Evolutionary conservation across 2,329 filamentous ascomycete species (phyloP).

Genomic region (Neoarthrinium moseri): DNA sequence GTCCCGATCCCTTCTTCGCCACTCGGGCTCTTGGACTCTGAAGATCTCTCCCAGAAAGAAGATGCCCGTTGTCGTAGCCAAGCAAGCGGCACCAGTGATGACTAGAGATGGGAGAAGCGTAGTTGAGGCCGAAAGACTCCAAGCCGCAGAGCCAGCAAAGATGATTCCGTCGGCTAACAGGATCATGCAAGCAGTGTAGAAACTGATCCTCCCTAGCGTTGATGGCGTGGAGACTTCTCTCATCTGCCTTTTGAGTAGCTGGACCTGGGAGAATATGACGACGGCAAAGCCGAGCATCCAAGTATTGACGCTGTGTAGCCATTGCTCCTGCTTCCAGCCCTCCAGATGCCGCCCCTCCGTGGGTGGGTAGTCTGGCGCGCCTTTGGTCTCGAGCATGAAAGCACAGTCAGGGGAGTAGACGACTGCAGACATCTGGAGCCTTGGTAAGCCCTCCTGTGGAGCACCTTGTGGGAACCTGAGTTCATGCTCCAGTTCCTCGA

Average conservation of each 20-base stretch:
- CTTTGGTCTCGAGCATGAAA: slow-evolving; percentile 65
- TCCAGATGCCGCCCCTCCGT: slow-evolving; percentile 54
- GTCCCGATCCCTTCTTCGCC: slow-evolving; percentile 39
- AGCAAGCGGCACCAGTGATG: slow-evolving; percentile 50
- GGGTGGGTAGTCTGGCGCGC: slow-evolving; percentile 54
- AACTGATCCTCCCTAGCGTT: slow-evolving; percentile 64
- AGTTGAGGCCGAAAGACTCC: slow-evolving; percentile 53
- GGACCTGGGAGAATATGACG: slow-evolving; percentile 60
- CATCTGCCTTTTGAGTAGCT: slow-evolving; percentile 63
- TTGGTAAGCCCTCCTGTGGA: slow-evolving; percentile 53
- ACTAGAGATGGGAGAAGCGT: slow-evolving; percentile 58
- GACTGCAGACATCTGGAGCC: slow-evolving; percentile 60
- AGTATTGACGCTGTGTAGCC: slow-evolving; percentile 54
- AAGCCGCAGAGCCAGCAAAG: slow-evolving; percentile 55
- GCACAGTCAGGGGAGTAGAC: slow-evolving; percentile 68
- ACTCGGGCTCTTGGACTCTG: slow-evolving; percentile 59
- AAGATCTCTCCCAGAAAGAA: slow-evolving; percentile 61
- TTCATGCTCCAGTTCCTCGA: slow-evolving; percentile 60
- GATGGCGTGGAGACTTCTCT: slow-evolving; percentile 66
- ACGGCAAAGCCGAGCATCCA: slow-evolving; percentile 57
- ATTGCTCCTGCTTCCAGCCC: slow-evolving; percentile 61
- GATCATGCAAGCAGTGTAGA: slow-evolving; percentile 62
- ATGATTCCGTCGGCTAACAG: slow-evolving; percentile 61
- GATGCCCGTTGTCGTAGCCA: slow-evolving; percentile 57
- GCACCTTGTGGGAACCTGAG: slow-evolving; percentile 60